phyloP scores from a whole-genome alignment of 2,329 filamentous ascomycete genomes.

The Teratosphaeria gauchensis region DNA sequence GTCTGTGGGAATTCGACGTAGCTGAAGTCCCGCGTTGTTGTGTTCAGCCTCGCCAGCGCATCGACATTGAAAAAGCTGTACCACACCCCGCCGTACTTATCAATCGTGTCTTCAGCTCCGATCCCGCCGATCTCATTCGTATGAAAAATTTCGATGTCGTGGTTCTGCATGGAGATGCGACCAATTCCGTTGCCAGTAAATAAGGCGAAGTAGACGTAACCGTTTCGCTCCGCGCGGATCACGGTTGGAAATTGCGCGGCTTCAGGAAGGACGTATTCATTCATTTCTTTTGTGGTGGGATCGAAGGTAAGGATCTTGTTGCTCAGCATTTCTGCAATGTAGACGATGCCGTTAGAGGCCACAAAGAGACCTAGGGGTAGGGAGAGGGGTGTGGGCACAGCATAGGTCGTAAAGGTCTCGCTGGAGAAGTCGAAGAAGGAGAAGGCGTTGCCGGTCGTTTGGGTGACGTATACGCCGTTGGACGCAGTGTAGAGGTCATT shows the following conservation, averaged over 20 bases:
- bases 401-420: constrained; percentile 10
- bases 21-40: not conserved
- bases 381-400: constrained; percentile 10
- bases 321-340: constrained; percentile 10
- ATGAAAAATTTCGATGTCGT: constrained; percentile 12
- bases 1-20: not conserved
- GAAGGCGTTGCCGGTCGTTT: constrained; percentile 14
- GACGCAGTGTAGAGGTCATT: constrained; percentile 14
- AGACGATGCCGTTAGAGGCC: constrained; percentile 8
- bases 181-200: constrained; percentile 14
- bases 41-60: not conserved
- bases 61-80: constrained; percentile 8
- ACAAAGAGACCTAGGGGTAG: constrained; percentile 12
- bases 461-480: constrained; percentile 14
- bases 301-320: constrained; percentile 13
- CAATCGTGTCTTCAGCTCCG: constrained; percentile 10
- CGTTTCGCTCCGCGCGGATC: constrained; percentile 12
- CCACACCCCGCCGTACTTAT: constrained; percentile 12
- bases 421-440: constrained; percentile 9
- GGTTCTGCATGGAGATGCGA: constrained; percentile 11
- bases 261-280: constrained; percentile 10
- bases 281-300: constrained; percentile 9
- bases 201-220: constrained; percentile 14
- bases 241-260: constrained; percentile 12
- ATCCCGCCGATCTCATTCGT: constrained; percentile 6